Conservation (phyloP, 768 basidiomycete genomes). For the Lentinula boryana region DNA sequence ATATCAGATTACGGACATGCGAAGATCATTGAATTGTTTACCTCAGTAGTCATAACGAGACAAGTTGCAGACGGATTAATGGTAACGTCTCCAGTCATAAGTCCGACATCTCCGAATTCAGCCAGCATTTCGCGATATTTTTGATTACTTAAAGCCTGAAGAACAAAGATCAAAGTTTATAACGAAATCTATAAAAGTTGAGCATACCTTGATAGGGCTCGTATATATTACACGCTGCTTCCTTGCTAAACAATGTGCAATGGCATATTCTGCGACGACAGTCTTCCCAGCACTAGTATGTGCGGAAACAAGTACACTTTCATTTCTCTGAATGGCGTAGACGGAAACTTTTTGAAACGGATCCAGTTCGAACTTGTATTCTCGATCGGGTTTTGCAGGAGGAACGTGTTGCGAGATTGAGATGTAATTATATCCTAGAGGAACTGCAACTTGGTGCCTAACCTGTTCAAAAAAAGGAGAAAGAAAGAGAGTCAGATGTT, state of each 20-base stretch:
- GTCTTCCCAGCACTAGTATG: conserved; percentile 99
- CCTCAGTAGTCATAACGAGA: conserved; percentile 99
- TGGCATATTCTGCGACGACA: conserved; percentile 98
- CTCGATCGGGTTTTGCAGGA: conserved; percentile 81
- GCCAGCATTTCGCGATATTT: conserved; percentile 98
- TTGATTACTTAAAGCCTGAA: conserved; percentile 94
- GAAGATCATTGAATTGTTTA: conserved; percentile 26
- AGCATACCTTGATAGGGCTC: conserved; percentile 94
- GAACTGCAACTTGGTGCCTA: conserved; percentile 94
- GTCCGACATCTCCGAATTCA: conserved; percentile 95
- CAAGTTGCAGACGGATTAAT: conserved; percentile 97
- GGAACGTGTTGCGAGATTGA: conserved; percentile 91
- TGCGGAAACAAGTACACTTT: conserved; percentile 95
- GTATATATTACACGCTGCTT: conserved; percentile 98
- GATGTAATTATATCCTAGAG: conserved; percentile 84
- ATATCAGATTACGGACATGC: background rate
- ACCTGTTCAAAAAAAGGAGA: conserved; percentile 42
- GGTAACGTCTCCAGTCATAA: conserved; percentile 99
- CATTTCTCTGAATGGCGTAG: conserved; percentile 92
- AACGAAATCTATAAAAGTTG: background rate
- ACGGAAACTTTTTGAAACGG: conserved; percentile 97
- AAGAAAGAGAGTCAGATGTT: background rate
- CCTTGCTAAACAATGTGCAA: conserved; percentile 90
- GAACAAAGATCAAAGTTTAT: background rate
- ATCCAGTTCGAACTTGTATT: conserved; percentile 95